phyloP scores from a whole-genome alignment of 768 basidiomycete species.

The Mycena filopes region DNA sequence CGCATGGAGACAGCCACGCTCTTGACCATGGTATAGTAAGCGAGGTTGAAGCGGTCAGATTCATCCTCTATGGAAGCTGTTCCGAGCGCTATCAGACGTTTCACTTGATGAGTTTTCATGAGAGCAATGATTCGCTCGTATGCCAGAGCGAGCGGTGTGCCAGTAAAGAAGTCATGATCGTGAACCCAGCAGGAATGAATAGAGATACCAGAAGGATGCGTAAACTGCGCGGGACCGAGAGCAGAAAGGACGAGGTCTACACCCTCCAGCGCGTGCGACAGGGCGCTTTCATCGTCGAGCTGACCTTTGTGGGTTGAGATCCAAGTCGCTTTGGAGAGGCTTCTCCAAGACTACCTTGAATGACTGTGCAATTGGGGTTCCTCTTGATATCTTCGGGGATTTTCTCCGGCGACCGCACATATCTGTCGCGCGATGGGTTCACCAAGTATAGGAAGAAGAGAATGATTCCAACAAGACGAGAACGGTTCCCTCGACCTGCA shows the following conservation, averaged over 20 bases:
- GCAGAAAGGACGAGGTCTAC: slow-evolving; percentile 74
- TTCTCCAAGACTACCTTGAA: slow-evolving; percentile 45
- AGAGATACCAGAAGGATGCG: slow-evolving; percentile 23
- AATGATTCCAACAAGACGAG: slow-evolving; percentile 62
- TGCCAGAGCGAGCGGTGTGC: slow-evolving; percentile 70
- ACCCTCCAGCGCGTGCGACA: slow-evolving; percentile 64
- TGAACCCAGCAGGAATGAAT: slow-evolving; percentile 31
- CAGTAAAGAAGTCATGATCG: slow-evolving; percentile 47
- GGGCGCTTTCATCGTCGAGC: slow-evolving; percentile 60
- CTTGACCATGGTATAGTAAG: slow-evolving; percentile 25
- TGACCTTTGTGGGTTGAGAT: slow-evolving; percentile 47
- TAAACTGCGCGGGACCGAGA: slow-evolving; percentile 59
- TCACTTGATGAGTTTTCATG: slow-evolving; percentile 64
- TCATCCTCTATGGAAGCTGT: slow-evolving; percentile 74
- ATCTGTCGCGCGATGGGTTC: not conserved
- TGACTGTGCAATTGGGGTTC: slow-evolving; percentile 57
- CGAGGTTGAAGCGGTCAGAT: slow-evolving; percentile 62
- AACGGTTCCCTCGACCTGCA: slow-evolving; percentile 50
- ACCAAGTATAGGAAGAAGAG: not conserved
- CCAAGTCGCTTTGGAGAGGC: not conserved
- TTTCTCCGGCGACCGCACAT: slow-evolving; percentile 68
- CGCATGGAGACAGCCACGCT: slow-evolving; percentile 54
- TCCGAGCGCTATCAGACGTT: slow-evolving; percentile 72
- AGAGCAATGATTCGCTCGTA: slow-evolving; percentile 65
- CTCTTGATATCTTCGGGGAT: slow-evolving; percentile 60